These are phyloP conservation scores for Oldenlandia corymbosa DNA, from an alignment of 257 asterid species.

Conservation along the genomic window DNA sequence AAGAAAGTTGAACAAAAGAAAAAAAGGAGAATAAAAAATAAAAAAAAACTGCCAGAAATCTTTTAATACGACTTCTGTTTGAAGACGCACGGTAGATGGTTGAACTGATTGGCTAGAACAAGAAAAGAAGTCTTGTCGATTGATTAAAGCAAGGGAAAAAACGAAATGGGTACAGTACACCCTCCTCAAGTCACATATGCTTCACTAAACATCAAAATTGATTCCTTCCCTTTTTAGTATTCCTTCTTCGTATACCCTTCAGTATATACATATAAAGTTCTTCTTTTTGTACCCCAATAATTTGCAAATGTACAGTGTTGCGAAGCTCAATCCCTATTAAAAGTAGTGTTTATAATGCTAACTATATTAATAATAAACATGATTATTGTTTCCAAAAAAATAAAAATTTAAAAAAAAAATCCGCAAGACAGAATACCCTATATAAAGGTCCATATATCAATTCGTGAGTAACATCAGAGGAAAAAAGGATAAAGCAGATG, in stretches of 20 bases:
- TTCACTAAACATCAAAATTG: constrained; percentile 19
- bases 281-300: too few species aligned
- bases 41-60: too few species aligned
- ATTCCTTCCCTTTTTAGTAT: constrained; percentile 20
- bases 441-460: too few species aligned
- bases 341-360: too few species aligned
- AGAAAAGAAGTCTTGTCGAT: constrained; percentile 22
- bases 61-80: constrained; percentile 25
- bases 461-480: constrained; percentile 1
- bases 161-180: constrained; percentile 16
- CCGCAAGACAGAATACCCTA: too few species aligned
- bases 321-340: too few species aligned
- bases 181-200: constrained; percentile 7
- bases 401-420: too few species aligned
- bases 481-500: constrained; percentile 17
- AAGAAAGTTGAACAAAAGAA: too few species aligned
- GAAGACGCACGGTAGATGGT: constrained; percentile 27
- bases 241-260: neutral
- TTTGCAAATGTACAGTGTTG: too few species aligned
- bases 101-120: constrained; percentile 27
- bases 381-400: too few species aligned
- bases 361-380: too few species aligned
- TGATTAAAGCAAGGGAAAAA: constrained; percentile 26
- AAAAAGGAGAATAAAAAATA: constrained; percentile 19
- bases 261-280: too few species aligned